Evolutionary conservation across 2,329 filamentous ascomycete genomes (phyloP).

Genomic region (Diaporthe aspalathi): DNA sequence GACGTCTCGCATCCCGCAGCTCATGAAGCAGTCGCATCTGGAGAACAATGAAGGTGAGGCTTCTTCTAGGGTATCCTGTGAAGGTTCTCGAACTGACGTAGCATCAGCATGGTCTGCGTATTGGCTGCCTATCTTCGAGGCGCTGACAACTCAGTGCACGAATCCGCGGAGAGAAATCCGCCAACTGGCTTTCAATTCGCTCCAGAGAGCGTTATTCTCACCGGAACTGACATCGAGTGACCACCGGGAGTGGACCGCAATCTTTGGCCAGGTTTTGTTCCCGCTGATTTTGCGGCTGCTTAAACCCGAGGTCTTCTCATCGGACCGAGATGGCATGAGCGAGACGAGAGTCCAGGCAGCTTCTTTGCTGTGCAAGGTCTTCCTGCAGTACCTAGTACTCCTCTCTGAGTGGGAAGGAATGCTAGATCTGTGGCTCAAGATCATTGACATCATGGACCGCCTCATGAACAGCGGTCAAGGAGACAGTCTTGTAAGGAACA

Average conservation of each 20-base stretch:
- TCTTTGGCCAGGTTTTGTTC: conserved; percentile 94
- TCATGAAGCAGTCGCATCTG: conserved; percentile 94
- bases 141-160: conserved; percentile 88
- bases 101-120: conserved; percentile 90
- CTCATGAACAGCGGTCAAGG: conserved; percentile 96
- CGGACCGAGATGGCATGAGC: conserved; percentile 91
- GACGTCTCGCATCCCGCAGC: conserved; percentile 81
- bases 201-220: conserved; percentile 88
- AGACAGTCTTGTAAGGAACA: conserved; percentile 80
- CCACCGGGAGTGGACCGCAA: conserved; percentile 92
- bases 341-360: conserved; percentile 94
- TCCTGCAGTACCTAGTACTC: conserved; percentile 90
- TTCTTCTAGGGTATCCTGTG: background rate
- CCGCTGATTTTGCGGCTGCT: conserved; percentile 87
- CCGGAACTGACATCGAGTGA: conserved; percentile 85
- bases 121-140: conserved; percentile 94
- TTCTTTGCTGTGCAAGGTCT: conserved; percentile 93
- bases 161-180: conserved; percentile 95
- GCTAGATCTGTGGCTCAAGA: conserved; percentile 90
- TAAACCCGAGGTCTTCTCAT: conserved; percentile 94
- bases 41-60: conserved; percentile 81
- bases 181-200: conserved; percentile 84
- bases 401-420: conserved; percentile 89
- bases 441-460: conserved; percentile 93
- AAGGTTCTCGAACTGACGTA: conserved; percentile 42